Evolutionary conservation across 2,329 filamentous ascomycete genomes (phyloP).

Genomic region (Trichoderma polysporum): DNA sequence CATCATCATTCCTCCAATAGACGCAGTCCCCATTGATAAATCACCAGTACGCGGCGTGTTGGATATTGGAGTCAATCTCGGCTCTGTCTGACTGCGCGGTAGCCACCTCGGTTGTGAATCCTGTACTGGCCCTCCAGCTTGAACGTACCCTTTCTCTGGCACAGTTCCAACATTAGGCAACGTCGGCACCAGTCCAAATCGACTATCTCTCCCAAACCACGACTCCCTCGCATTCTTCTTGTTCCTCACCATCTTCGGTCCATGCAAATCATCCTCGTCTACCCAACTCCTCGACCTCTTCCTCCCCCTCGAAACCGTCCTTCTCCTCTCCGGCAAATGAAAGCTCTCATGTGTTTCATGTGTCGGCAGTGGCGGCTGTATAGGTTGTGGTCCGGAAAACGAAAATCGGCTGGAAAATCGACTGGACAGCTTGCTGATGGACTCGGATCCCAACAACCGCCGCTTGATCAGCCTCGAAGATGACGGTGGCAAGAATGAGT

Average conservation of each 20-base stretch:
- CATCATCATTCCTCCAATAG: constrained; percentile 10
- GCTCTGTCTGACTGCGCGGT: constrained; percentile 6
- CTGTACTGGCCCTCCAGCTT: neutral
- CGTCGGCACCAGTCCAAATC: constrained; percentile 37
- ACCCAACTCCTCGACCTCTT: constrained; percentile 43
- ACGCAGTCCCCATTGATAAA: neutral
- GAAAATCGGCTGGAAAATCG: constrained; percentile 34
- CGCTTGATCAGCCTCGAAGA: constrained; percentile 35
- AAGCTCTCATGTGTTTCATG: constrained; percentile 36
- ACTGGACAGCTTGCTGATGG: constrained; percentile 24
- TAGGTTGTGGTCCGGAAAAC: constrained; percentile 30
- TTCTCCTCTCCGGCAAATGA: constrained; percentile 20
- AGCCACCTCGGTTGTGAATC: constrained; percentile 6
- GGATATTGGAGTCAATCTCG: neutral
- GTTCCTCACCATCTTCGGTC: constrained; percentile 40
- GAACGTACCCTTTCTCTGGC: constrained; percentile 27
- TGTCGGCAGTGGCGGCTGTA: constrained; percentile 37
- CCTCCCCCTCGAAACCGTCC: constrained; percentile 24
- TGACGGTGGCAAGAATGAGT: constrained; percentile 20
- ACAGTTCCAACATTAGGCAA: constrained; percentile 35
- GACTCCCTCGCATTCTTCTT: constrained; percentile 29
- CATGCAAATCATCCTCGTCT: constrained; percentile 49
- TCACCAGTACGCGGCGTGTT: constrained; percentile 5
- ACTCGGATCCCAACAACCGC: constrained; percentile 28
- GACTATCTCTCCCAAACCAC: constrained; percentile 36